Percentiles rank a stretch among this genome's conserved stretches.
Conservation (phyloP, 306 rosid species). For the Fagus sylvatica region DNA sequence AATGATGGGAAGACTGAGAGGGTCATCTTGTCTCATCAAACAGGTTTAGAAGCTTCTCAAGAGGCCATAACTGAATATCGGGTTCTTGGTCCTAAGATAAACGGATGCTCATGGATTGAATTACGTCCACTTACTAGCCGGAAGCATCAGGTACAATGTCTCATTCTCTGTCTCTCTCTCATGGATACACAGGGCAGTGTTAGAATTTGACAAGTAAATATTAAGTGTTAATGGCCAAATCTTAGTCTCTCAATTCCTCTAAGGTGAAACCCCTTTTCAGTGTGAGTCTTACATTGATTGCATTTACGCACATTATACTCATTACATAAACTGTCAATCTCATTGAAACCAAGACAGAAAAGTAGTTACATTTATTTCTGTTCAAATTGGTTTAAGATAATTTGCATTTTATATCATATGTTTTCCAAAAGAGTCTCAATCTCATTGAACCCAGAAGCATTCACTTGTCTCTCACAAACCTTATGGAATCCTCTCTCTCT, state of each 20-base stretch:
- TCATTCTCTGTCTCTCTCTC: constrained; percentile 7
- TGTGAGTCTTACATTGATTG: background rate
- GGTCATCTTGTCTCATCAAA: constrained; percentile 69
- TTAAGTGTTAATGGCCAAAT: background rate
- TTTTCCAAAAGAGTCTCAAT: background rate
- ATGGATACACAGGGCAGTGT: background rate
- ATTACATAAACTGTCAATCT: background rate
- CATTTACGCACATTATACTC: background rate
- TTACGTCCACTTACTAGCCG: constrained; percentile 74
- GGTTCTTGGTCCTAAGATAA: constrained; percentile 87
- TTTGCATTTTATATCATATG: background rate
- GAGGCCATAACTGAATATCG: constrained; percentile 88
- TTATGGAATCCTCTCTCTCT: background rate
- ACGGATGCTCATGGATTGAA: constrained; percentile 98
- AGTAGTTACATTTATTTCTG: background rate
- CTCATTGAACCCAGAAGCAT: too few relatives aligned
- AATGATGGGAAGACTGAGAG: constrained; percentile 95
- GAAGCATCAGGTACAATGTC: constrained; percentile 80
- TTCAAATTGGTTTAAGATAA: background rate
- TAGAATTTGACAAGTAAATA: background rate
- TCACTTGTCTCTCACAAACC: background rate
- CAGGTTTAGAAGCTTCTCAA: constrained; percentile 79
- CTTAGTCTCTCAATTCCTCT: background rate
- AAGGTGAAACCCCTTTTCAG: background rate
- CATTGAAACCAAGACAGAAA: background rate